Evolutionary conservation across 352 stramenopile genomes (phyloP), one percentile per base, ranked within the genome.

Genomic region (Globisporangium rhizosaccharum): DNA sequence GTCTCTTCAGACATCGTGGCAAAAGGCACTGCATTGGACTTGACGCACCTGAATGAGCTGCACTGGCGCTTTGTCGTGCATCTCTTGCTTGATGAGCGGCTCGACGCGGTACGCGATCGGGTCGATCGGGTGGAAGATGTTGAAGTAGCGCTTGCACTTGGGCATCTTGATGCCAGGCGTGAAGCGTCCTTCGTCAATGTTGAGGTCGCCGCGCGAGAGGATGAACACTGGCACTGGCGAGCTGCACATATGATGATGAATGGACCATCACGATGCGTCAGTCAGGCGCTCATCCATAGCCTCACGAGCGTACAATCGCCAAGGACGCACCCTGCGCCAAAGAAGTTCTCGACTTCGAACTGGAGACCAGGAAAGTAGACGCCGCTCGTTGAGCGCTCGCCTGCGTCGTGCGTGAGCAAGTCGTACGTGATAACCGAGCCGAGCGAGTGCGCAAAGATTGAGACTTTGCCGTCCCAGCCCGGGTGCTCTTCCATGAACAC

Each of bases 341-440:
- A 96, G 52, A 96, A 92, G 44, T 90, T 92, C 56, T 95, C 85
- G 20, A 96, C 76, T 25, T 90, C 72, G 50, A 96, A 95, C 25
- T 96, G 78, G 4, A 96, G 70, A 14, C 82, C 81, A 41, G 82
- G 70, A 42, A 92, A 94, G 33, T 68, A 70, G 33, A 96, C 75
- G 18, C 83, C 86, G 56, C 87, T 95, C 15, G 53, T 67, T 12
- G 80, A 71, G 2, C 82, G 57, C 37, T 89, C 69, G 3, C 84
- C 82, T 3, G 76, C 59, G 39, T 84, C 76, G 59, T 95, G 82
- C 1, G 82, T 95, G 20, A 98, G 61, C 51, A 98, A 83, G 69
- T 98, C 92, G 71, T 96, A 98, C 17, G 88, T 72, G 62, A 98
- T 97, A 47, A 97, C 86, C 2, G 86, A 96, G 0, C 90, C 91